Percentiles rank a stretch among this genome's conserved stretches.
Evolutionary conservation across 768 basidiomycete genomes (phyloP).

Genomic region (Mycena maculata): DNA sequence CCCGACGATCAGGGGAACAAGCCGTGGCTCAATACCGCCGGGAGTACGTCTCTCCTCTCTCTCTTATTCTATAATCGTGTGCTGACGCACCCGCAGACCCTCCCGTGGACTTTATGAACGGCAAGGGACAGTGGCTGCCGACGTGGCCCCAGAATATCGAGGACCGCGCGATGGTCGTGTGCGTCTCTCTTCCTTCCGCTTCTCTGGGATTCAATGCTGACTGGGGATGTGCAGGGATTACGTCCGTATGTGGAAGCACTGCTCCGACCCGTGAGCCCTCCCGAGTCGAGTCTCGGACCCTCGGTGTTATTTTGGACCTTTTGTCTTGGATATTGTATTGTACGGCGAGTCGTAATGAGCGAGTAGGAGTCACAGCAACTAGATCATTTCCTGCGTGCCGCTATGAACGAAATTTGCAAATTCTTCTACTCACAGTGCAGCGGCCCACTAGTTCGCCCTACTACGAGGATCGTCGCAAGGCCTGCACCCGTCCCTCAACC

Average conservation of each 20-base stretch:
- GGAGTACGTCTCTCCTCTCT: constrained; percentile 50
- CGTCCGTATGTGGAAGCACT: constrained; percentile 70
- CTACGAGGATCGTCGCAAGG: no score
- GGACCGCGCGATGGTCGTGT: constrained; percentile 79
- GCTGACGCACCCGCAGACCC: constrained; percentile 54
- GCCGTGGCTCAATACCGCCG: constrained; percentile 78
- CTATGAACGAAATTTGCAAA: no score
- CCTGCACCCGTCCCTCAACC: no score
- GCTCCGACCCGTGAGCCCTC: constrained; percentile 39
- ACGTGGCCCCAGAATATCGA: constrained; percentile 78
- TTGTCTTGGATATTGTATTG: no score
- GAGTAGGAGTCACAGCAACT: no score
- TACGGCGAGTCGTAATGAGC: no score
- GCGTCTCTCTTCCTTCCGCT: constrained; percentile 42
- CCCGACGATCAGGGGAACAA: constrained; percentile 84
- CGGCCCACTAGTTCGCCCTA: no score
- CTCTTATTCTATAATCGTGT: neutral
- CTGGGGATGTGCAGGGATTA: constrained; percentile 52
- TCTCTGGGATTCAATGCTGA: neutral
- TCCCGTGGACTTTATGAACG: constrained; percentile 70
- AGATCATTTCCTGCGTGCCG: no score
- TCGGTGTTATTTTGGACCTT: no score
- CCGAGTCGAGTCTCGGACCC: no score
- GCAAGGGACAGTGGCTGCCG: constrained; percentile 71
- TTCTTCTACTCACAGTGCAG: no score